Evolutionary conservation across 225 moss, liverwort and hornwort genomes (phyloP).

Genomic region (Pseudoscleropodium purum): DNA sequence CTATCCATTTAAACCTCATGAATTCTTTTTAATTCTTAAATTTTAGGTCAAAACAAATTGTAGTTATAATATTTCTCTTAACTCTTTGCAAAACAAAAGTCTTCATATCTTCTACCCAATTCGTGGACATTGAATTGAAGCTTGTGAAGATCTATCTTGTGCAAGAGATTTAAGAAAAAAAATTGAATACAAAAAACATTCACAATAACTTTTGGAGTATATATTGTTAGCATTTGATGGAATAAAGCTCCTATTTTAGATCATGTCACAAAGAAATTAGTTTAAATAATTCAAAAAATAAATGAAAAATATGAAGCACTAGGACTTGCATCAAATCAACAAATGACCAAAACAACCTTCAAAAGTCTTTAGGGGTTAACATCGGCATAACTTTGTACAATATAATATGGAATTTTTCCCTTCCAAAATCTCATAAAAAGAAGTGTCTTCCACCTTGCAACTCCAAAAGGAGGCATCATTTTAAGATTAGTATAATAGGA

Average conservation of each 20-base stretch:
- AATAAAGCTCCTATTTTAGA: background rate
- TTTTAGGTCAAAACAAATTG: background rate
- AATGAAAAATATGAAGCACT: background rate
- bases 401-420: accelerated
- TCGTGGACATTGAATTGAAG: background rate
- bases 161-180: background rate
- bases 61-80: background rate
- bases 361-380: background rate
- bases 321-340: background rate
- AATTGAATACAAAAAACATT: background rate
- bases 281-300: background rate
- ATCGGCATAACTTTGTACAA: background rate
- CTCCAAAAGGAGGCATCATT: accelerated
- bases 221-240: background rate
- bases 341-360: background rate
- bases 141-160: background rate
- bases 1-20: background rate
- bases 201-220: background rate
- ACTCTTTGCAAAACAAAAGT: accelerated
- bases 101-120: background rate
- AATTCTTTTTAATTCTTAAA: too few species aligned
- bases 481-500: background rate
- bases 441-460: accelerated
- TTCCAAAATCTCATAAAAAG: background rate
- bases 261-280: background rate